These are phyloP conservation scores for Ustilago bromivora DNA, from an alignment of 1,284 basidiomycete species.

Conservation along the genomic window DNA sequence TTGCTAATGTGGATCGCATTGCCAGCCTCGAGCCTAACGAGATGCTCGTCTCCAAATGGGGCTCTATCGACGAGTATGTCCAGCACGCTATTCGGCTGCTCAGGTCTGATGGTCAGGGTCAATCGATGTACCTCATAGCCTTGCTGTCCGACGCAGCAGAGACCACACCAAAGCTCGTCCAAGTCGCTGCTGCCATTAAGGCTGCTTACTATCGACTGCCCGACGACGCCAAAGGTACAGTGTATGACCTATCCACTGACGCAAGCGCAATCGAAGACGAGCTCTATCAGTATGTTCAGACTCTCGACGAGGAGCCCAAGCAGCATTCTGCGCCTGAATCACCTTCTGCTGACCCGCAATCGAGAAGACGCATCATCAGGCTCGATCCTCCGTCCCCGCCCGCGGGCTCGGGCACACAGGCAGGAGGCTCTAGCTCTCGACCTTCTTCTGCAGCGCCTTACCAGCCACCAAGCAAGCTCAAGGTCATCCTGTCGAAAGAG, in stretches of 20 bases:
- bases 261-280: constrained; percentile 72
- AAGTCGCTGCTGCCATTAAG: constrained; percentile 82
- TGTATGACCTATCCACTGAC: constrained; percentile 17
- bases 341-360: not conserved
- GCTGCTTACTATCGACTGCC: constrained; percentile 76
- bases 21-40: constrained; percentile 74
- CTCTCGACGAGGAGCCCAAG: constrained; percentile 72
- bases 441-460: constrained; percentile 8
- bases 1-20: constrained; percentile 14
- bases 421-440: not conserved
- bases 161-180: constrained; percentile 81
- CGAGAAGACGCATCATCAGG: constrained; percentile 33
- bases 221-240: constrained; percentile 69
- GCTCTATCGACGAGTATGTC: constrained; percentile 77
- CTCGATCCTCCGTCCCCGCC: constrained; percentile 25
- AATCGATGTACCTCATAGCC: constrained; percentile 78
- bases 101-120: constrained; percentile 71
- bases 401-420: not conserved
- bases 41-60: constrained; percentile 78
- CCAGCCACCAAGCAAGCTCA: constrained; percentile 42
- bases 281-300: constrained; percentile 81
- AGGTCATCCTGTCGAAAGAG: constrained; percentile 49
- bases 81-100: constrained; percentile 77
- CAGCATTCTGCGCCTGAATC: not conserved
- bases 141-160: constrained; percentile 77